These are phyloP conservation scores for Echria macrotheca DNA, from an alignment of 495 filamentous ascomycete species.

Conservation along the genomic window DNA sequence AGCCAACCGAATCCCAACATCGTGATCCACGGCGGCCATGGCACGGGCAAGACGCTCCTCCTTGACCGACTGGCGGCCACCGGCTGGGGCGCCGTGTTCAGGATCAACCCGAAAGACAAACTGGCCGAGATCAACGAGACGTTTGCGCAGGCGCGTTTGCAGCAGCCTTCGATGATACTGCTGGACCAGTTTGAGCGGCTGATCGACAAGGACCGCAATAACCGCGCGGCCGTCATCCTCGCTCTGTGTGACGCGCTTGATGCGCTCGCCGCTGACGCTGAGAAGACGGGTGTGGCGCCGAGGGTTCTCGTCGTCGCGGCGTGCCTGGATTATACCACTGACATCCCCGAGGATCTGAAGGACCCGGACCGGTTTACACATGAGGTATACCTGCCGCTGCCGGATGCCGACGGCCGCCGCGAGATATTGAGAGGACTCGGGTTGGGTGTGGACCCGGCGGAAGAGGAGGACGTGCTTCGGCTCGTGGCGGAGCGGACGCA, in stretches of 20 bases:
- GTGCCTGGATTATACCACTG: conserved; percentile 63
- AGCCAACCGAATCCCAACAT: conserved; percentile 48
- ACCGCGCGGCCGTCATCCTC: conserved; percentile 43
- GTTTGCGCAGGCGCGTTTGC: conserved; percentile 65
- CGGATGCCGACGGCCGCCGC: conserved; percentile 62
- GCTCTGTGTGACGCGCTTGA: conserved; percentile 50
- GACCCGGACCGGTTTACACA: conserved; percentile 58
- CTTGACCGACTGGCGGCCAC: conserved; percentile 60
- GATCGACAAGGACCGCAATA: conserved; percentile 57
- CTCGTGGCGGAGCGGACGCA: conserved; percentile 47
- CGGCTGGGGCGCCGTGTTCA: conserved; percentile 63
- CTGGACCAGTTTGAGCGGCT: conserved; percentile 77
- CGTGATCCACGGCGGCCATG: conserved; percentile 74
- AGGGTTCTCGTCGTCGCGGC: conserved; percentile 64
- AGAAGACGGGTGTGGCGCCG: conserved; percentile 30
- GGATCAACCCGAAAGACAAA: conserved; percentile 52
- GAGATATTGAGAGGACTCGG: conserved; percentile 63
- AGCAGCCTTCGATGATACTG: conserved; percentile 75
- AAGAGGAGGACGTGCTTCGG: conserved; percentile 34
- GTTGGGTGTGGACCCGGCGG: conserved; percentile 30
- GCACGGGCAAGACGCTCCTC: conserved; percentile 75
- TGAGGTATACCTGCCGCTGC: conserved; percentile 77
- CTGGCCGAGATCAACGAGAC: conserved; percentile 56
- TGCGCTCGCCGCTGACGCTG: conserved; percentile 33
- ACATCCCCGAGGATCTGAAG: conserved; percentile 69